Evolutionary conservation across 1,284 basidiomycete genomes (phyloP), one percentile per base, ranked within the genome.

Genomic region (Cutaneotrichosporon daszewskae): DNA sequence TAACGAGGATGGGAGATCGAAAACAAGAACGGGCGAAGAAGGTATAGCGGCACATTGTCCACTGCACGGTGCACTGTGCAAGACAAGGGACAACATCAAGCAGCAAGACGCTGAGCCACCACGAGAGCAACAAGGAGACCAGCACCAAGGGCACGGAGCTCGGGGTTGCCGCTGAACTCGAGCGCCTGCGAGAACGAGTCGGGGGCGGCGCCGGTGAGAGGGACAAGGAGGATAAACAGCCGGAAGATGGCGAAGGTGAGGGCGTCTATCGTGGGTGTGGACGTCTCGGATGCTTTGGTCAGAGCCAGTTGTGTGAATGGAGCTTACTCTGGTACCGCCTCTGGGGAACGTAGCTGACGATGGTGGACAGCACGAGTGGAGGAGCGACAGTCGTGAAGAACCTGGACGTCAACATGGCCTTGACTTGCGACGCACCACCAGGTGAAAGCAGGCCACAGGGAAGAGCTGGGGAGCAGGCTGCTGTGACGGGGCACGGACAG

Each of bases 161-260:
- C 60, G 1, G 59, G 31, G 45, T 65, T 60, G 19, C 68, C 69
- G 12, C 57, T 56, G 32, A 62, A 48, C 47, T 64, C 62, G 20
- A 70, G 54, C 4, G 65, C 59, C 32, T 64, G 59, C 17, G 62
- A 59, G 36, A 68, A 54, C 1, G 53, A 40, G 3, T 53, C 49
- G 6, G 69, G 68, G 1, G 67, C 61, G 12, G 67, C 66, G 26
- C 55, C 57, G 12, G 65, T 68, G 10, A 72, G 59, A 6, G 67
- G 64, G 33, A 62, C 54, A 35, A 69, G 37, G 32, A 70, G 58
- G 24, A 67, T 47, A 3, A 62, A 63, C 16, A 68, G 53, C 18
- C 69, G 58, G 59, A 66, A 56, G 16, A 72, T 35, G 13, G 62
- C 46, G 47, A 66, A 72, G 8, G 64, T 52, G 27, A 72, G 53